phyloP scores from a whole-genome alignment of 2,329 filamentous ascomycete species.

The Drechslerella coelobrocha region DNA sequence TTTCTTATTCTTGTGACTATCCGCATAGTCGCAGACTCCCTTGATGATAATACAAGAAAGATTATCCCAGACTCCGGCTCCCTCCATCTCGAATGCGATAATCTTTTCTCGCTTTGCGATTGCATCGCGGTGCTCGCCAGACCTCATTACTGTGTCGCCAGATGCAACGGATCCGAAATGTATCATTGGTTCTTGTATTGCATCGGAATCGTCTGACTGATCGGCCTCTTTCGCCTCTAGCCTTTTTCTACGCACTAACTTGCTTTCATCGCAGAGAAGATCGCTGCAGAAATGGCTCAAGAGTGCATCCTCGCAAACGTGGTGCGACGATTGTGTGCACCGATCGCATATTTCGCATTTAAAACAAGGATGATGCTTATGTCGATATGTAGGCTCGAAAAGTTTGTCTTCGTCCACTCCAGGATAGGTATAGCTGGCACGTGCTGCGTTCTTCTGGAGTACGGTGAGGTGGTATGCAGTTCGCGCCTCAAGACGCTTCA shows the following conservation, averaged over 20 bases:
- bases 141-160: constrained; percentile 58
- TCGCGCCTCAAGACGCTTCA: constrained; percentile 36
- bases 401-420: constrained; percentile 55
- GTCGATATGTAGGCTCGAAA: constrained; percentile 55
- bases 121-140: constrained; percentile 55
- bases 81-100: constrained; percentile 58
- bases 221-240: constrained; percentile 7
- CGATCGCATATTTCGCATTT: constrained; percentile 14
- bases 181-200: constrained; percentile 45
- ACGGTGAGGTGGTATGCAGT: constrained; percentile 38
- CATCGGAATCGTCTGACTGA: not conserved
- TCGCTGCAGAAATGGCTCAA: constrained; percentile 53
- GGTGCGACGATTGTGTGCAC: constrained; percentile 21
- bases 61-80: constrained; percentile 57
- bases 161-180: constrained; percentile 58
- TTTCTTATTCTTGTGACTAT: constrained; percentile 58
- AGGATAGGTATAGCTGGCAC: constrained; percentile 54
- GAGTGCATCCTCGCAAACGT: constrained; percentile 53
- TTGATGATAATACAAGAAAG: constrained; percentile 56
- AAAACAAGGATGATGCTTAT: constrained; percentile 55
- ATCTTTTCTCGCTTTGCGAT: constrained; percentile 53
- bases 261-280: constrained; percentile 54
- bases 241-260: constrained; percentile 36
- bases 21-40: constrained; percentile 60
- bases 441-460: constrained; percentile 48